A percentile compares a stretch with the other conserved stretches of the same genome.
Conservation (phyloP, 371 early-diverging fungal genomes). For the Massospora cicadina region DNA sequence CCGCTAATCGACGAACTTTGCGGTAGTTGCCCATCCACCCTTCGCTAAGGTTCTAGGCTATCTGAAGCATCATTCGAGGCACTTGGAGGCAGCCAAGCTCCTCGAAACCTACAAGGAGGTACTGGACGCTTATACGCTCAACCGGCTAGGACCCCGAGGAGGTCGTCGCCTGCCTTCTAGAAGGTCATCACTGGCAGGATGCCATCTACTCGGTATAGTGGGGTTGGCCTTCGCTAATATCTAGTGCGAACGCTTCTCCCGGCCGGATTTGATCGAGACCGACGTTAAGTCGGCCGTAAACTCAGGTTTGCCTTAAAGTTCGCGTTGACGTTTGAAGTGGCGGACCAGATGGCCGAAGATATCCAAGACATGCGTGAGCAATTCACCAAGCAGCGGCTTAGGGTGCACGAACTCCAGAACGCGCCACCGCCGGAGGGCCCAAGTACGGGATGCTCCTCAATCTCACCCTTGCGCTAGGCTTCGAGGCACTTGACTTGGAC, state of each 20-base stretch:
- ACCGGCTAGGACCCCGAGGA: slow-evolving; percentile 34
- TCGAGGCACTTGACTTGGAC: slow-evolving; percentile 43
- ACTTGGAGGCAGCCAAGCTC: slow-evolving; percentile 2
- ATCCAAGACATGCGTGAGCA: slow-evolving; percentile 50
- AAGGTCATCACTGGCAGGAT: slow-evolving; percentile 51
- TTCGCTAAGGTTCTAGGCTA: background rate
- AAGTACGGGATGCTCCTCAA: background rate
- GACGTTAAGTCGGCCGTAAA: slow-evolving; percentile 51
- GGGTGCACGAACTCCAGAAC: slow-evolving; percentile 31
- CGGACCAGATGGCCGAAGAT: slow-evolving; percentile 39
- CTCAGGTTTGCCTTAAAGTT: slow-evolving; percentile 23
- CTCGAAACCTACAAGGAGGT: slow-evolving; percentile 9
- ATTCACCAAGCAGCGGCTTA: slow-evolving; percentile 38
- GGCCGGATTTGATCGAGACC: slow-evolving; percentile 51
- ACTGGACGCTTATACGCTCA: background rate
- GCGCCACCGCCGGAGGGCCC: slow-evolving; percentile 2
- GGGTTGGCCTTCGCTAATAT: background rate
- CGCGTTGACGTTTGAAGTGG: slow-evolving; percentile 12
- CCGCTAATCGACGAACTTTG: background rate
- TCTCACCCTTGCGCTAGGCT: slow-evolving; percentile 16
- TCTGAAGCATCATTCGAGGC: background rate
- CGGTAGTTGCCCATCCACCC: background rate
- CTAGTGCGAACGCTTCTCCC: slow-evolving; percentile 29
- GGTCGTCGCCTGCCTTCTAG: slow-evolving; percentile 36
- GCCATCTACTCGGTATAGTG: slow-evolving; percentile 32